Conservation (phyloP, 495 filamentous ascomycete species). For the Penicillium diatomitis region DNA sequence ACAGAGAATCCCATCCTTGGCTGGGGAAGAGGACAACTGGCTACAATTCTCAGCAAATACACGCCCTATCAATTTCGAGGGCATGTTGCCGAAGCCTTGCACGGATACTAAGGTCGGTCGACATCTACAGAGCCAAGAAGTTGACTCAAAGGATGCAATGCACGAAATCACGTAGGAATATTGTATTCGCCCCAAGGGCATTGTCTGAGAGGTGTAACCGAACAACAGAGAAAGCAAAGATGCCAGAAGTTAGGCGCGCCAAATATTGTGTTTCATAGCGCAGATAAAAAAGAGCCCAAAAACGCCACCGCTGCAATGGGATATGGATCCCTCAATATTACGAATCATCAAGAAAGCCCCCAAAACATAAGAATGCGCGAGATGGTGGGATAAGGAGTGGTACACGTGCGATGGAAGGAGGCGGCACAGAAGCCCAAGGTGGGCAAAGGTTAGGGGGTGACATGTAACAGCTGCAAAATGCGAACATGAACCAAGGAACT, state of each 20-base stretch:
- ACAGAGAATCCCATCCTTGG: too few relatives aligned
- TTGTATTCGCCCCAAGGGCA: too few relatives aligned
- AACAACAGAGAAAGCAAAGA: not conserved
- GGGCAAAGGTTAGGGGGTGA: constrained; percentile 6
- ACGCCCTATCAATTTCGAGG: too few relatives aligned
- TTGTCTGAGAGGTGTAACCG: too few relatives aligned
- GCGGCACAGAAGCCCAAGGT: not conserved
- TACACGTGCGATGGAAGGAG: not conserved
- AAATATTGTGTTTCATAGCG: constrained; percentile 1
- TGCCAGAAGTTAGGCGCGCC: not conserved
- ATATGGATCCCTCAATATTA: constrained; percentile 12
- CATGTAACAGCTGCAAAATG: constrained; percentile 10
- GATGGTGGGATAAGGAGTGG: constrained; percentile 7
- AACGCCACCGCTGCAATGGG: constrained; percentile 23
- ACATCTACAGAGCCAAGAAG: too few relatives aligned
- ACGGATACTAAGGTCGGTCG: too few relatives aligned
- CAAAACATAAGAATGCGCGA: not conserved
- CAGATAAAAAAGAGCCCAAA: constrained; percentile 3
- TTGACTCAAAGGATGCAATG: too few relatives aligned
- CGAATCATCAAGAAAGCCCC: constrained; percentile 5
- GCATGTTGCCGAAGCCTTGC: too few relatives aligned
- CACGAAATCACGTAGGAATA: too few relatives aligned
- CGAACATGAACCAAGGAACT: not conserved
- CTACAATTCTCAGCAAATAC: too few relatives aligned
- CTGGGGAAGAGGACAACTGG: too few relatives aligned